phyloP scores from a whole-genome alignment of 1,284 basidiomycete species.

The Heterobasidion irregulare region DNA sequence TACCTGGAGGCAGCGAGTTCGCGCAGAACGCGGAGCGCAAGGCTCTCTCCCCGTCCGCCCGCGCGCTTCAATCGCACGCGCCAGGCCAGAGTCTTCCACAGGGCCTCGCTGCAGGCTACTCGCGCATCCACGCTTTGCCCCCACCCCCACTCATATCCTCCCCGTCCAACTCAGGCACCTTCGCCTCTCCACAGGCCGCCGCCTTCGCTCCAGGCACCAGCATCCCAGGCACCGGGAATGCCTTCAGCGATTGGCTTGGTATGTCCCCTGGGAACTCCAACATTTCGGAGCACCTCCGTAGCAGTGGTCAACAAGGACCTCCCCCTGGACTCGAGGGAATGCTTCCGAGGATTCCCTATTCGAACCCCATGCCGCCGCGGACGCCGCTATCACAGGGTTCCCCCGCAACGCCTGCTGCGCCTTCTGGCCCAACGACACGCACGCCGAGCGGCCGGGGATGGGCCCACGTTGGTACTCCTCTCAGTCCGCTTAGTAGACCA shows the following conservation, averaged over 20 bases:
- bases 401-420: conserved; percentile 16
- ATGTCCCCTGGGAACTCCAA: conserved; percentile 18
- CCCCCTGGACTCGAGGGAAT: conserved; percentile 19
- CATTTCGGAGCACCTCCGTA: conserved; percentile 23
- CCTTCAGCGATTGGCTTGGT: conserved; percentile 23
- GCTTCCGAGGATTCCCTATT: conserved; percentile 23
- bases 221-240: not conserved
- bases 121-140: conserved; percentile 71
- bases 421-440: conserved; percentile 27
- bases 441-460: conserved; percentile 32
- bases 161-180: conserved; percentile 27
- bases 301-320: conserved; percentile 7
- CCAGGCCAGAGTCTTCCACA: conserved; percentile 85
- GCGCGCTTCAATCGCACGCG: conserved; percentile 70
- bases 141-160: conserved; percentile 35
- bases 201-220: conserved; percentile 8
- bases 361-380: conserved; percentile 19
- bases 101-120: conserved; percentile 80
- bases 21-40: conserved; percentile 19
- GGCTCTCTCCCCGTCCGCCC: conserved; percentile 53
- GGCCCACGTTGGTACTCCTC: conserved; percentile 23
- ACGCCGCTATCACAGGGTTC: conserved; percentile 8
- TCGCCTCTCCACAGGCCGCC: conserved; percentile 19
- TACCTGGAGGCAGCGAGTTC: conserved; percentile 18
- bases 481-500: conserved; percentile 51